Evolutionary conservation across 2,329 filamentous ascomycete genomes (phyloP).

Genomic region (Trichoderma polysporum): DNA sequence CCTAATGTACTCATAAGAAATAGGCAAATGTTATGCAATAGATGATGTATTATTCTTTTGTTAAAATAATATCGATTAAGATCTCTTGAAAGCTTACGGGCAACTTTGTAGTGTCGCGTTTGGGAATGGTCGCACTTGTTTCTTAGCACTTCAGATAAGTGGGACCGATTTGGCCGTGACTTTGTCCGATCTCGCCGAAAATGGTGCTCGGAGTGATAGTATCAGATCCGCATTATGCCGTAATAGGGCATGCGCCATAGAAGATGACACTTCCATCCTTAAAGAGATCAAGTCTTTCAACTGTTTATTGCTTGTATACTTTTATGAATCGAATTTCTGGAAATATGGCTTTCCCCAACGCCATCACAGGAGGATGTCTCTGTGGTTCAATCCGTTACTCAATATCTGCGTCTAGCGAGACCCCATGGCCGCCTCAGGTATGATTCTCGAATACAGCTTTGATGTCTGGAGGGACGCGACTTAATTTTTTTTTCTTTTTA

Average conservation of each 20-base stretch:
- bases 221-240: background rate
- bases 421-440: slow-evolving; percentile 15
- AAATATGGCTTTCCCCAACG: background rate
- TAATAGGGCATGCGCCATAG: background rate
- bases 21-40: background rate
- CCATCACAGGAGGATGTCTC: slow-evolving; percentile 14
- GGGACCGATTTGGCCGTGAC: background rate
- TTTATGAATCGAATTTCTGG: background rate
- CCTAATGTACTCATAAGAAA: background rate
- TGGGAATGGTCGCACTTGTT: background rate
- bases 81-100: background rate
- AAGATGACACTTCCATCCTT: background rate
- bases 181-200: slow-evolving; percentile 15
- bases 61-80: background rate
- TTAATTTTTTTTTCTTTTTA: background rate
- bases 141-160: background rate
- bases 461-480: too few species aligned
- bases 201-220: background rate
- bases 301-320: background rate
- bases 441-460: background rate
- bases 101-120: background rate
- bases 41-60: background rate
- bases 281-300: background rate
- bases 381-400: slow-evolving; percentile 11
- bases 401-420: background rate